Evolutionary conservation across 495 filamentous ascomycete species (phyloP).

Genomic region (Trichocladium uniseriatum): DNA sequence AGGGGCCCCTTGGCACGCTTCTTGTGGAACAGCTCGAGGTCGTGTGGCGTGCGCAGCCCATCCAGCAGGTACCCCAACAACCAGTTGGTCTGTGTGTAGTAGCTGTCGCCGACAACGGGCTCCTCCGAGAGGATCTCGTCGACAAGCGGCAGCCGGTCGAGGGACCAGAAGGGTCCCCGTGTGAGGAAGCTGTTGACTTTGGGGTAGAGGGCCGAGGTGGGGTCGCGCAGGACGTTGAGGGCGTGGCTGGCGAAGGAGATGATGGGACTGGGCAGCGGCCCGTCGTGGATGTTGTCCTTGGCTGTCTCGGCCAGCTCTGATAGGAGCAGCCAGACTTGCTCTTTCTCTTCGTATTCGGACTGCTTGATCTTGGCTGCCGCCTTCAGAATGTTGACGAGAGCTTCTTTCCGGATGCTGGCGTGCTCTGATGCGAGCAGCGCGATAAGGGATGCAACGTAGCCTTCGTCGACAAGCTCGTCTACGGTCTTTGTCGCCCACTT

Average conservation of each 20-base stretch:
- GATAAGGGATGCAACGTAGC: constrained; percentile 55
- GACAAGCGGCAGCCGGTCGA: constrained; percentile 67
- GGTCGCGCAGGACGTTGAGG: constrained; percentile 59
- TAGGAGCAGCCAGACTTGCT: constrained; percentile 63
- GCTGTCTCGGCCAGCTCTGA: constrained; percentile 72
- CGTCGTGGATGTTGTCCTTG: constrained; percentile 38
- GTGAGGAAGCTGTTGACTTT: constrained; percentile 82
- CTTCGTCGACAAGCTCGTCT: constrained; percentile 64
- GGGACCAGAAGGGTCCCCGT: constrained; percentile 60
- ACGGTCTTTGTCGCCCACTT: constrained; percentile 68
- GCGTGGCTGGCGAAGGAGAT: constrained; percentile 64
- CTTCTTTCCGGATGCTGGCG: constrained; percentile 64
- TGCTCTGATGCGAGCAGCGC: constrained; percentile 67
- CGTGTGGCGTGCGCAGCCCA: constrained; percentile 44
- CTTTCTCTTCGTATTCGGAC: constrained; percentile 65
- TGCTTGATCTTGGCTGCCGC: constrained; percentile 57
- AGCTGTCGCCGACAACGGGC: constrained; percentile 62
- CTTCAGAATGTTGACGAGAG: constrained; percentile 55
- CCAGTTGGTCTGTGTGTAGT: constrained; percentile 72
- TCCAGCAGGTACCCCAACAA: constrained; percentile 65
- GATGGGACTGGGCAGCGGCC: constrained; percentile 61
- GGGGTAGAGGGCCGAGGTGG: constrained; percentile 72
- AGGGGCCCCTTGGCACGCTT: constrained; percentile 45
- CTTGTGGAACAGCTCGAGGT: constrained; percentile 76
- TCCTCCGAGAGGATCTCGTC: constrained; percentile 60